Base-by-base conservation (phyloP, 192 early-diverging fungal species). In the Podila epicladia region DNA sequence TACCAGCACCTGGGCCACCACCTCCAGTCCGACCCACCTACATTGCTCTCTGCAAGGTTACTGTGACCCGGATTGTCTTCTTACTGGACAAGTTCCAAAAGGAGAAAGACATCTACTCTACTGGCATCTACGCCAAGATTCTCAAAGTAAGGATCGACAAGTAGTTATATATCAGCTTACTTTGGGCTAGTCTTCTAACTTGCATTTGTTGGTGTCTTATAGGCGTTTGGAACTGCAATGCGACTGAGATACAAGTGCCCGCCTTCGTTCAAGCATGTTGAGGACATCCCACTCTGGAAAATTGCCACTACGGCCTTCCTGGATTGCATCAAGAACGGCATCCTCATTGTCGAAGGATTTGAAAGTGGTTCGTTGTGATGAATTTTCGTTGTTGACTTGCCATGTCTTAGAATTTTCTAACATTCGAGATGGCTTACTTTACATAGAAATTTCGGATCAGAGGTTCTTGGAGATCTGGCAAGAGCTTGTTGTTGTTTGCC, bases 211-310 rank as follows among this genome's bases (percentile, higher is more conserved):
- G 41, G 41, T 15, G 41, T 15, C 17, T 3, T 84, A 2, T 82
- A 88, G 75, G 84, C 86, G 6, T 82, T 94, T 73, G 91, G 92
- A 13, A 73, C 93, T 19, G 89, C 93, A 0, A 93, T 96, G 93
- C 82, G 86, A 51, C 79, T 90, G 11, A 92, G 93, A 69, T 92
- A 94, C 72, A 87, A 92, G 19, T 94, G 95, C 53, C 94, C 95
- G 15, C 72, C 84, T n/a, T 87, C 91, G 11, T 91, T 85, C 26
- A 88, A 84, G 48, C 91, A 93, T 72, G 89, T 92, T 11, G 85
- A 88, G 68, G 88, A 91, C 55, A 82, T 87, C 6, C 90, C 93
- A 61, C 71, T 96, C 7, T 96, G 93, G 95, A 91, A 91, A 72
- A 72, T 82, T 9, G 90, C 93, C 8, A 91, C 89, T 0, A 90